Conservation (phyloP, 2,329 filamentous ascomycete species). For the Incumbomyces delicatus region DNA sequence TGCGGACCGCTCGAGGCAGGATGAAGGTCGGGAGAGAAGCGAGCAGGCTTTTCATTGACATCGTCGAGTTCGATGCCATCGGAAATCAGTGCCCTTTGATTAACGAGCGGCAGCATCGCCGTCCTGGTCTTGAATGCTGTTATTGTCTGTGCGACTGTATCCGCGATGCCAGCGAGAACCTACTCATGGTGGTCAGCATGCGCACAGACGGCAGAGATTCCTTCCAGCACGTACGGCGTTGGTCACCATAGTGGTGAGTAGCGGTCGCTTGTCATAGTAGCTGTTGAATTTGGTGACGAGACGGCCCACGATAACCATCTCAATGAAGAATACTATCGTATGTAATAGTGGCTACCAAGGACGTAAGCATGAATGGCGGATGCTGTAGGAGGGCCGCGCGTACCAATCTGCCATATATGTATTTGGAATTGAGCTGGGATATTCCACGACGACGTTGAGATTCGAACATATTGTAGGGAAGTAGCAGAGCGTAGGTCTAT, state of each 20-base stretch:
- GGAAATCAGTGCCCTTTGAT: slow-evolving; percentile 44
- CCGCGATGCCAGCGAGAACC: slow-evolving; percentile 85
- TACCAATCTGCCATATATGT: slow-evolving; percentile 30
- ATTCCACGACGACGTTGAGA: slow-evolving; percentile 32
- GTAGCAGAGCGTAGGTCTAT: no score
- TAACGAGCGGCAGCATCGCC: slow-evolving; percentile 43
- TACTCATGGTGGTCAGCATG: slow-evolving; percentile 23
- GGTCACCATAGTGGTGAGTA: slow-evolving; percentile 98
- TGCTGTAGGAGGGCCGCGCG: background rate
- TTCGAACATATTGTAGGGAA: slow-evolving; percentile 30
- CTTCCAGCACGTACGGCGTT: slow-evolving; percentile 58
- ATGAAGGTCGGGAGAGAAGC: slow-evolving; percentile 57
- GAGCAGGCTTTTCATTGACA: slow-evolving; percentile 66
- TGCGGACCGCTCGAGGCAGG: slow-evolving; percentile 55
- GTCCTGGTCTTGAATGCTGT: slow-evolving; percentile 60
- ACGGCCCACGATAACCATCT: slow-evolving; percentile 77
- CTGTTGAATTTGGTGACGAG: slow-evolving; percentile 81
- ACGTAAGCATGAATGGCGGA: slow-evolving; percentile 4
- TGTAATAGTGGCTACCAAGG: slow-evolving; percentile 69
- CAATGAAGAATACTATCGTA: slow-evolving; percentile 70
- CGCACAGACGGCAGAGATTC: background rate
- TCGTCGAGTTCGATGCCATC: slow-evolving; percentile 79
- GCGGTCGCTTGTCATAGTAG: slow-evolving; percentile 86
- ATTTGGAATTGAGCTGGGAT: slow-evolving; percentile 37
- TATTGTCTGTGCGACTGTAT: slow-evolving; percentile 89